Base-by-base conservation (phyloP, 768 basidiomycete genomes). In the Mycena capillaripes region DNA sequence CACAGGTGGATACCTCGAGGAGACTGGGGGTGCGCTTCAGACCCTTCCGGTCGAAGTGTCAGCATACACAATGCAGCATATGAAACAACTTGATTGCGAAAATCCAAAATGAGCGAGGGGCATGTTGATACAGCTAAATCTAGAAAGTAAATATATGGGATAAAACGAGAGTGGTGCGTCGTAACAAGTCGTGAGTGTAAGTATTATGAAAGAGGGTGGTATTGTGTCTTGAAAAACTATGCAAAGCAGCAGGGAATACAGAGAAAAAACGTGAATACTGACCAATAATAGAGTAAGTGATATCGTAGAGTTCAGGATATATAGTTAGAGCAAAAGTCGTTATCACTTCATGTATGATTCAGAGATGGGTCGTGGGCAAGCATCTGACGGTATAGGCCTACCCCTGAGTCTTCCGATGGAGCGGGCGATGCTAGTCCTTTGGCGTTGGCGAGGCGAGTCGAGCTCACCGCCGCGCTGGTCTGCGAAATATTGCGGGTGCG, bases 31-130 rank as follows among this genome's bases (percentile, higher is more conserved):
- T 98, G 97, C 79, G 87, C 95, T 3, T 84, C 95, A 34, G 98
- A 99, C 81, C 98, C 98, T 34, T 97, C 95, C 73, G 98, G 98
- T 34, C 88, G 98, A 59, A 96, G 95, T 73, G 97, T 99, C 79
- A 93, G 90, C 82, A 98, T 99, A 78, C 98, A 99, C 88, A 95
- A 93, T 77, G 92, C 95, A 58, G 97, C 98, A 16, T 98, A 98
- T 81, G 82, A 84, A 66, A 79, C 80, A 75, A 74, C 80, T 78
- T 81, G 77, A 80, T 60, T 73, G 56, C 57, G 64, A 75, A 61
- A 68, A 73, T 69, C 71, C 61, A 65, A 76, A 71, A 70, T 61
- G 71, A 69, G 62, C 56, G 58, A 65, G 61, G 21, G 55, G 68
- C 67, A 69, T 68, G 72, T 59, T 69, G 68, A 70, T 70, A 70